Base-by-base conservation (phyloP, 2,329 filamentous ascomycete species). In the Metarhizium guizhouense region DNA sequence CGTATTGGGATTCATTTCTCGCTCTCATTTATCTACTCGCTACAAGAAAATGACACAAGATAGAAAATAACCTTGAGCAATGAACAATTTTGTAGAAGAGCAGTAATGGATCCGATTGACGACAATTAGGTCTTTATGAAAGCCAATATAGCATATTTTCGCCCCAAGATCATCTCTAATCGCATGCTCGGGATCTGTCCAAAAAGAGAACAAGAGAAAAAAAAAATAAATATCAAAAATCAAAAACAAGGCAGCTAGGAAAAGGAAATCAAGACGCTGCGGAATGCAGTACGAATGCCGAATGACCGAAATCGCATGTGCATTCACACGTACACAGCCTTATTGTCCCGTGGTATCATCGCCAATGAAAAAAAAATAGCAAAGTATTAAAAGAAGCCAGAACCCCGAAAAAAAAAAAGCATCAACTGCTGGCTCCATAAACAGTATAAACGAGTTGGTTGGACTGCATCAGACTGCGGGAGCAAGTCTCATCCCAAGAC, bases 341-440 rank as follows among this genome's bases (percentile, higher is more conserved):
- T 56, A 43, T 59, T 54, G 55, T 63, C 57, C 55, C 54, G 60
- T 65, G 63, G 62, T 65, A 66, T 65, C 64, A 66, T 65, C 57
- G 59, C 57, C 40, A 50, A 49, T 49, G 54, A 29, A 56, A 57
- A 58, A 16, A 56, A 57, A 43, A 51, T 47, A 57, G 51, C 49
- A 58, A 53, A 51, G 47, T 52, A 53, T 43, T 53, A 57, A 45
- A 59, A 56, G 38, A 53, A 59, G 43, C 56, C 55, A n/a, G n/a
- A 48, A 4, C 42, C 42, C 42, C 5, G 7, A 36, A 45, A 54
- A 13, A 45, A n/a, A 34, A 51, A 54, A 11, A 36, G 29, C 13
- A 57, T 34, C 18, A 43, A 48, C 42, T 54, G 47, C 13, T 47
- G 55, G 42, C 40, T 52, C 48, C 34, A 49, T 51, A 38, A 55